Evolutionary conservation across 2,329 filamentous ascomycete species (phyloP).

Genomic region (Penicillium capsulatum): DNA sequence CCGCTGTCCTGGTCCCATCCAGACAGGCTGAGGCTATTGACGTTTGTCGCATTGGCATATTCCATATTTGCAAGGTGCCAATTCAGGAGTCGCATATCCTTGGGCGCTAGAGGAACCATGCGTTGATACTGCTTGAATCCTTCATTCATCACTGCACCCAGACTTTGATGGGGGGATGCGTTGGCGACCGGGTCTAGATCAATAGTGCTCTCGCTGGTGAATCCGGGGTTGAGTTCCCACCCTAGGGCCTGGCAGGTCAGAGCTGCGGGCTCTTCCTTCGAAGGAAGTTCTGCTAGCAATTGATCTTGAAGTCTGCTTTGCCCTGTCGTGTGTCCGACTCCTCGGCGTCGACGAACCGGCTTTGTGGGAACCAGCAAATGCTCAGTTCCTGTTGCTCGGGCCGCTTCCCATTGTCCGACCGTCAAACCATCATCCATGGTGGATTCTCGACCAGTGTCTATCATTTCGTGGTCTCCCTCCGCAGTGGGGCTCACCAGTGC

Average conservation of each 20-base stretch:
- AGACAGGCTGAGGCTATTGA: slow-evolving; percentile 78
- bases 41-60: slow-evolving; percentile 90
- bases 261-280: slow-evolving; percentile 67
- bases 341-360: slow-evolving; percentile 42
- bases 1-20: slow-evolving; percentile 97
- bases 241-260: slow-evolving; percentile 76
- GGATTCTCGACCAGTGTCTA: slow-evolving; percentile 78
- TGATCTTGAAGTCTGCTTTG: slow-evolving; percentile 48
- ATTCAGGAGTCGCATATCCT: slow-evolving; percentile 86
- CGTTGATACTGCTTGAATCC: slow-evolving; percentile 83
- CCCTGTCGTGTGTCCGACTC: slow-evolving; percentile 46
- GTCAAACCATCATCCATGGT: slow-evolving; percentile 64
- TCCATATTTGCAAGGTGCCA: slow-evolving; percentile 99
- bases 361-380: slow-evolving; percentile 42
- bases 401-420: slow-evolving; percentile 69
- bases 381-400: slow-evolving; percentile 55
- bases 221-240: slow-evolving; percentile 67
- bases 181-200: slow-evolving; percentile 65
- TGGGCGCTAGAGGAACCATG: slow-evolving; percentile 75
- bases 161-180: slow-evolving; percentile 61
- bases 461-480: slow-evolving; percentile 75
- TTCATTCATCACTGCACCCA: slow-evolving; percentile 88
- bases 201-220: slow-evolving; percentile 62
- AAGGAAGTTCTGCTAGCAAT: slow-evolving; percentile 56
- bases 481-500: slow-evolving; percentile 64